phyloP scores from a whole-genome alignment of 2,329 filamentous ascomycete genomes.

The Corinectria fuckeliana region DNA sequence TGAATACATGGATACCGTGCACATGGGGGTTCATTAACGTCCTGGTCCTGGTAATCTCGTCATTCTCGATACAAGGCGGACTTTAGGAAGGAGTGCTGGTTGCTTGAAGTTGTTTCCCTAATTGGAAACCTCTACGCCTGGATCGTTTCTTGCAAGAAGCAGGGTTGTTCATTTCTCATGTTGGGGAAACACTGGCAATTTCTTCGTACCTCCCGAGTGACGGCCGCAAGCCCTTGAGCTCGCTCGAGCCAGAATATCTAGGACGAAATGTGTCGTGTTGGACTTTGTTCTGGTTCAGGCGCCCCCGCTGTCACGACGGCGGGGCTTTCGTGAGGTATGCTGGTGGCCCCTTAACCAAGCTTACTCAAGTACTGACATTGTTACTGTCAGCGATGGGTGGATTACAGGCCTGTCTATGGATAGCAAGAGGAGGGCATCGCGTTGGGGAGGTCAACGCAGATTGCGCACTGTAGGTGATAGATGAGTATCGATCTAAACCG shows the following conservation, averaged over 20 bases:
- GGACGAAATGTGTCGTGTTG: background rate
- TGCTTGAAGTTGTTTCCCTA: background rate
- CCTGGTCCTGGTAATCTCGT: constrained; percentile 81
- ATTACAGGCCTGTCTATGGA: background rate
- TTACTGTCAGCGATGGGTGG: background rate
- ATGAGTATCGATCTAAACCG: background rate
- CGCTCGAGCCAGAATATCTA: background rate
- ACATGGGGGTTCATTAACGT: constrained; percentile 88
- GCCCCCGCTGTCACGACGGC: background rate
- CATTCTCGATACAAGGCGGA: constrained; percentile 91
- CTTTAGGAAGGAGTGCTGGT: constrained; percentile 57
- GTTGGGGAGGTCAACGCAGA: background rate
- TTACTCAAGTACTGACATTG: background rate
- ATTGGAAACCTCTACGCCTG: background rate
- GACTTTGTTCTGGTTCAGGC: background rate
- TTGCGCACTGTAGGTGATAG: background rate
- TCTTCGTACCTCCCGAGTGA: background rate
- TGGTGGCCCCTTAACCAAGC: background rate
- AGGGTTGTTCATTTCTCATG: background rate
- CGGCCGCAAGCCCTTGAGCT: background rate
- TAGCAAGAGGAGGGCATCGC: background rate
- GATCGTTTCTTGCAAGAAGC: background rate
- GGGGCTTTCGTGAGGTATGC: background rate
- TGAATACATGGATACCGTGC: constrained; percentile 95
- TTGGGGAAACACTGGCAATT: background rate